Base-by-base conservation (phyloP, 75 land plant genomes). In the Ceratopteris richardii region DNA sequence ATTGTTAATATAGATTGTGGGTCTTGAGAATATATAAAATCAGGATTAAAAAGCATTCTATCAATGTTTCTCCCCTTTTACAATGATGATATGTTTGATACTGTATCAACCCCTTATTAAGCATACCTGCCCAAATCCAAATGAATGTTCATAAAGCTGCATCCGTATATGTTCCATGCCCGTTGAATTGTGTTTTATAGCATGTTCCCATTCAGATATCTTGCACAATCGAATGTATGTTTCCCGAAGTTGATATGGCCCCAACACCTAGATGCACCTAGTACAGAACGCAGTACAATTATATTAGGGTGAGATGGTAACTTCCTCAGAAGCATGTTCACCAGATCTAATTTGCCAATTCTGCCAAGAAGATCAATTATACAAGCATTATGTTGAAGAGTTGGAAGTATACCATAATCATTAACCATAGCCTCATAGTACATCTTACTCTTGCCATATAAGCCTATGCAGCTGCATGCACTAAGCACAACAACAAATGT, bases 301-400 rank as follows among this genome's bases (percentile, higher is more conserved):
- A 55, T 67, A 57, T 79, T 72, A 10, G 82, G 72, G 51, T 72
- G 66, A 58, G 71, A 68, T 12, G 82, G 79, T 78, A 79, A 75
- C 23, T n/a, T 66, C 13, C 68, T 27, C 10, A 72, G 56, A 29
- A 83, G 67, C 17, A 55, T 58, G 64, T 64, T 42, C 29, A 76
- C 80, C 40, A 76, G 60, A 36, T 73, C 37, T 19, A 83, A 37
- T 24, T 57, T 71, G 58, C 83, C 87, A 11, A 72, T 77, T 37
- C 80, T 77, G 6, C 80, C 87, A 57, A 80, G 71, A 53, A 83
- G 31, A 46, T 83, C 83, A 36, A 80, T 52, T 77, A 83, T 77
- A 65, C 80, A 80, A 13, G 83, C 77, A 62, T 75, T 77, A 56
- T 83, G 87, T 61, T 80, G 77, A 48, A 48, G 58, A 21, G 56